Evolutionary conservation across 768 basidiomycete species (phyloP).

Genomic region (Naganishia antarctica): DNA sequence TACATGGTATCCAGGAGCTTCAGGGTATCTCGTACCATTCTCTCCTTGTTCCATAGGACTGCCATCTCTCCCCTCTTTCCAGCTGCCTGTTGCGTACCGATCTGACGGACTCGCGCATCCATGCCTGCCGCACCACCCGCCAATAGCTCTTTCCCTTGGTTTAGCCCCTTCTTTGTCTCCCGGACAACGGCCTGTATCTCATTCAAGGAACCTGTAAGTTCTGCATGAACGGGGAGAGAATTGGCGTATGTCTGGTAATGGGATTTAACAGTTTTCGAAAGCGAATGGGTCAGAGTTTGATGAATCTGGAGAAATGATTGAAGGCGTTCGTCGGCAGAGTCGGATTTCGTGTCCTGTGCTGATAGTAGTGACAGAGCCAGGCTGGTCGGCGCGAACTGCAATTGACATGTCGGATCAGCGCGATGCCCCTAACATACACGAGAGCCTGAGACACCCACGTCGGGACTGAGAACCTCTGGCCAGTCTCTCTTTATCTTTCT

Average conservation of each 20-base stretch:
- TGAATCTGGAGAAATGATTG: constrained; percentile 41
- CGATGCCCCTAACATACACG: background rate
- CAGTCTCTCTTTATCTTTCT: constrained; percentile 83
- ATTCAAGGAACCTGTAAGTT: constrained; percentile 65
- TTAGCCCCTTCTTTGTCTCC: constrained; percentile 64
- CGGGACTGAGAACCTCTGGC: constrained; percentile 63
- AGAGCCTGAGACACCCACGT: constrained; percentile 28
- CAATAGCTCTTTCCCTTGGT: constrained; percentile 53
- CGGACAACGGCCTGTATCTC: constrained; percentile 70
- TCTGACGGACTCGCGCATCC: constrained; percentile 30
- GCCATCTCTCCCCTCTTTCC: constrained; percentile 77
- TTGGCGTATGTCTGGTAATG: constrained; percentile 93
- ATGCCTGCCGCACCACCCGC: constrained; percentile 29
- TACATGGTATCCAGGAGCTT: constrained; percentile 90
- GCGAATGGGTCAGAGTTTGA: constrained; percentile 39
- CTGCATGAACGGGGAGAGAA: constrained; percentile 84
- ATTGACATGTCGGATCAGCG: constrained; percentile 23
- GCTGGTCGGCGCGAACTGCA: constrained; percentile 86
- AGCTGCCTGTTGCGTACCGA: constrained; percentile 65
- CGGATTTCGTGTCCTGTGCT: constrained; percentile 4
- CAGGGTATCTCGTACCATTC: constrained; percentile 93
- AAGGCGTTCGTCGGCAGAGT: constrained; percentile 30
- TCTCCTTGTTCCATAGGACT: constrained; percentile 80
- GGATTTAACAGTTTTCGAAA: constrained; percentile 55
- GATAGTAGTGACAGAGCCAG: constrained; percentile 77